Percentiles rank a stretch among this genome's conserved stretches.
Evolutionary conservation across 306 rosid genomes (phyloP).

Genomic region (Lotus japonicus): DNA sequence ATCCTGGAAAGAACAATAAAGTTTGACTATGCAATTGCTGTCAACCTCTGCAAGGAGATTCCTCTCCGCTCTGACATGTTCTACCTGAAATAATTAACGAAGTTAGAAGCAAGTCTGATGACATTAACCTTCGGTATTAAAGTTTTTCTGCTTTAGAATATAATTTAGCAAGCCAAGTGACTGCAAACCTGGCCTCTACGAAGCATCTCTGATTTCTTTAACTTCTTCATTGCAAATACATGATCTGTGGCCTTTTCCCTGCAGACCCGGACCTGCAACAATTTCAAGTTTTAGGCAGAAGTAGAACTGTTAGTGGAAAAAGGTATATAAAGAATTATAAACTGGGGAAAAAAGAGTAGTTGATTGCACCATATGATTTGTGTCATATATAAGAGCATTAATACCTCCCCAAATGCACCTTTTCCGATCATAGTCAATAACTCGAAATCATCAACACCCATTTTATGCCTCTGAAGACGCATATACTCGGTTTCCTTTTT

Average conservation of each 20-base stretch:
- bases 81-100: constrained; percentile 54
- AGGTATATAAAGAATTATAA: neutral
- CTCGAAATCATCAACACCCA: constrained; percentile 96
- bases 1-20: constrained; percentile 94
- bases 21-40: constrained; percentile 91
- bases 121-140: neutral
- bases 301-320: neutral
- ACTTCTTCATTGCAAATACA: constrained; percentile 96
- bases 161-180: constrained; percentile 13
- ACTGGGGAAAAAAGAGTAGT: neutral
- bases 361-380: neutral
- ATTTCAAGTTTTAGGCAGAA: neutral
- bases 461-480: constrained; percentile 98
- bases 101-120: neutral
- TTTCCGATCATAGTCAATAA: constrained; percentile 92
- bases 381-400: neutral
- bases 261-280: constrained; percentile 80
- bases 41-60: constrained; percentile 98
- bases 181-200: constrained; percentile 93
- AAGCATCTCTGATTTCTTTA: constrained; percentile 97
- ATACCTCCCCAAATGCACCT: constrained; percentile 99
- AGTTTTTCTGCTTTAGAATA: neutral
- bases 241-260: constrained; percentile 69
- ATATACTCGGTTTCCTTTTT: constrained; percentile 96
- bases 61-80: constrained; percentile 97